Percentiles rank a stretch among this genome's conserved stretches.
phyloP scores from a whole-genome alignment of 106 monocot genomes.

The Gastrodia elata region DNA sequence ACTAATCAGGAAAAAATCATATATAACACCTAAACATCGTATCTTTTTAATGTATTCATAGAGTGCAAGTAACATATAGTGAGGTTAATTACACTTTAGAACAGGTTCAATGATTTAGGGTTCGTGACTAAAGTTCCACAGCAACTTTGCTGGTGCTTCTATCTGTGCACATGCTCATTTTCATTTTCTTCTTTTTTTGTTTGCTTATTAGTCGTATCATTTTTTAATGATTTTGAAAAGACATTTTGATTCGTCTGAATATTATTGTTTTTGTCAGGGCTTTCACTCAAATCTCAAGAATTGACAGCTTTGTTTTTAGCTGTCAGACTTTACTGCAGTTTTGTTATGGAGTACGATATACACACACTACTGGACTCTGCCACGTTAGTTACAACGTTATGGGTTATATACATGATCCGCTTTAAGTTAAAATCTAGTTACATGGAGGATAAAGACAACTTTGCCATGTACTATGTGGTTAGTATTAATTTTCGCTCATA shows the following conservation, averaged over 20 bases:
- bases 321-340: constrained; percentile 87
- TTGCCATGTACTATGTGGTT: constrained; percentile 66
- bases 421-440: constrained; percentile 77
- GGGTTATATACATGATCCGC: constrained; percentile 92
- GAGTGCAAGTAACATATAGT: no score
- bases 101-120: no score
- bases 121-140: no score
- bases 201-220: neutral
- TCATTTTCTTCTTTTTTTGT: neutral
- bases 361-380: constrained; percentile 81
- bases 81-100: no score
- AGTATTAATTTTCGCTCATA: constrained; percentile 9
- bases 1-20: no score
- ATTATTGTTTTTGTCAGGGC: constrained; percentile 34
- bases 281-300: constrained; percentile 83
- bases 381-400: constrained; percentile 66
- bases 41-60: no score
- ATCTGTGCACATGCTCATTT: neutral
- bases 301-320: constrained; percentile 79
- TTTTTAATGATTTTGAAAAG: neutral
- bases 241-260: neutral
- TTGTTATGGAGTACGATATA: constrained; percentile 95
- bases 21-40: no score
- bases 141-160: no score
- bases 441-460: constrained; percentile 88